Conservation (phyloP, 345 rosid genomes). For the Heritiera littoralis region DNA sequence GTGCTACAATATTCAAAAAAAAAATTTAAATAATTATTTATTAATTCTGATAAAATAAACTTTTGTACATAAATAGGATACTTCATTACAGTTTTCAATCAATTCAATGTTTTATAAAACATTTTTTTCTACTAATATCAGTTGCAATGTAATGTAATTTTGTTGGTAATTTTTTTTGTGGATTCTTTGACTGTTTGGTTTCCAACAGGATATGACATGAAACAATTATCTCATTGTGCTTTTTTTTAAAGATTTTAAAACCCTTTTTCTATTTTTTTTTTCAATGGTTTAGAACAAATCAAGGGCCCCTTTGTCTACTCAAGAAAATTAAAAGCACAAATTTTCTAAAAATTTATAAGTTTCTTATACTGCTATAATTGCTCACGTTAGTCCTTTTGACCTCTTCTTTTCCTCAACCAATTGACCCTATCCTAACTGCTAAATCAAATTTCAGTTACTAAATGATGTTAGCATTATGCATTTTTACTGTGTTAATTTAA, state of each 20-base stretch:
- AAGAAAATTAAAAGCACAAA: background rate
- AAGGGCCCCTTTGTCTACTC: slow-evolving; percentile 12
- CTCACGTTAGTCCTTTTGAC: slow-evolving; percentile 20
- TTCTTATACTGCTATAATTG: background rate
- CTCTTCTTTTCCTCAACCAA: background rate
- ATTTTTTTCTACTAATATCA: too few species aligned
- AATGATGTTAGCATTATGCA: background rate
- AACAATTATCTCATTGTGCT: slow-evolving; percentile 10
- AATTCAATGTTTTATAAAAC: too few species aligned
- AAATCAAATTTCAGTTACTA: background rate
- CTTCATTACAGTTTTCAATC: too few species aligned
- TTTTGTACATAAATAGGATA: too few species aligned
- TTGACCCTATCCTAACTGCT: background rate
- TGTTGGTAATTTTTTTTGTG: background rate
- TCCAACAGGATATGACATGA: slow-evolving; percentile 2
- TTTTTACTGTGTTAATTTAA: too few species aligned
- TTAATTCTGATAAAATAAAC: too few species aligned
- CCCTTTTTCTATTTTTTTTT: background rate
- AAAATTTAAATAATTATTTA: too few species aligned
- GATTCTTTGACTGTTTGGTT: background rate
- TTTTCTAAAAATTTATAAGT: background rate
- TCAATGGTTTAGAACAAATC: slow-evolving; percentile 22
- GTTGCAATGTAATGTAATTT: background rate
- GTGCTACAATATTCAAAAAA: too few species aligned
- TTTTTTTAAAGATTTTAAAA: background rate